Percentiles rank a stretch among this genome's conserved stretches.
phyloP scores from a whole-genome alignment of 2,329 filamentous ascomycete genomes.

The Ascochyta fabae region DNA sequence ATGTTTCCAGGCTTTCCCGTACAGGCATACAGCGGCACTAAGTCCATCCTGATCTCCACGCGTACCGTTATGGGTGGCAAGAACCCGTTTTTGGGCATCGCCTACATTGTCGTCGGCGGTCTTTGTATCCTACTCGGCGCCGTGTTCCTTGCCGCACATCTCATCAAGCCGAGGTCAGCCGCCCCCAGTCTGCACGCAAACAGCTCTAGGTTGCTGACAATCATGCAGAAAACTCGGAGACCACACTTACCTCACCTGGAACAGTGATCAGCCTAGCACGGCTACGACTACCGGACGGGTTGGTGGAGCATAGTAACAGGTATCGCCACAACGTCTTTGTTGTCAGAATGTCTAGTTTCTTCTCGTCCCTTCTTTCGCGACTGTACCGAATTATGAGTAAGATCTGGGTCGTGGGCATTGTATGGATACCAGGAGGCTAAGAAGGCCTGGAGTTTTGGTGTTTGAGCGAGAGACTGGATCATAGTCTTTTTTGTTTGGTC shows the following conservation, averaged over 20 bases:
- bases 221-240: slow-evolving; percentile 86
- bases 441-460: slow-evolving; percentile 40
- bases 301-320: slow-evolving; percentile 40
- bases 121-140: slow-evolving; percentile 88
- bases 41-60: slow-evolving; percentile 88
- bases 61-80: slow-evolving; percentile 91
- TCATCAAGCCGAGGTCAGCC: slow-evolving; percentile 84
- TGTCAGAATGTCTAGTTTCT: slow-evolving; percentile 18
- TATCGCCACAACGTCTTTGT: slow-evolving; percentile 21
- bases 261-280: slow-evolving; percentile 69
- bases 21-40: slow-evolving; percentile 79
- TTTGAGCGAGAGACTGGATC: slow-evolving; percentile 35
- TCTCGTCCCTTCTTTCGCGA: slow-evolving; percentile 22
- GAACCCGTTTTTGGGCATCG: slow-evolving; percentile 95
- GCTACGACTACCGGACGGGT: slow-evolving; percentile 58
- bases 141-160: slow-evolving; percentile 86
- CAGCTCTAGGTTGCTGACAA: slow-evolving; percentile 20
- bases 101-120: slow-evolving; percentile 92
- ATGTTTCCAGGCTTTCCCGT: slow-evolving; percentile 75
- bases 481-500: slow-evolving; percentile 23
- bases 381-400: slow-evolving; percentile 23
- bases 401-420: slow-evolving; percentile 28
- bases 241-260: slow-evolving; percentile 97
- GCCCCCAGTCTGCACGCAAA: not conserved
- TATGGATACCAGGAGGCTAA: slow-evolving; percentile 36